A percentile compares a stretch with the other conserved stretches of the same genome.
These are phyloP conservation scores for Mycena citricolor DNA, from an alignment of 1,284 basidiomycete genomes.

Conservation along the genomic window DNA sequence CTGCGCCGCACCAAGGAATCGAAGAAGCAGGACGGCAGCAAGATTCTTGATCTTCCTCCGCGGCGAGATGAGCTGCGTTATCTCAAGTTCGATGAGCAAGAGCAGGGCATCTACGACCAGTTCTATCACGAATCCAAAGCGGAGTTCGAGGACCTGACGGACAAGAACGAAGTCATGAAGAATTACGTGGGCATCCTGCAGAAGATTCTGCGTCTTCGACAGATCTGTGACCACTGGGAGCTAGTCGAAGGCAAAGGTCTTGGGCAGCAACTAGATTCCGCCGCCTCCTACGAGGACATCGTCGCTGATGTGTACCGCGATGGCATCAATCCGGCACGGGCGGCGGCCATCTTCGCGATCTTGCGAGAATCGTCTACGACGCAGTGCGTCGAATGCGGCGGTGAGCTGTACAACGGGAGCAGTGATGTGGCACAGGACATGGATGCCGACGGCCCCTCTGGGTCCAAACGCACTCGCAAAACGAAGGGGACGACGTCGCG, in stretches of 20 bases:
- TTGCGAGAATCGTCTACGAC: conserved; percentile 85
- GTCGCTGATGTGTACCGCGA: conserved; percentile 73
- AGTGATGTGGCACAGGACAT: conserved; percentile 46
- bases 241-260: conserved; percentile 79
- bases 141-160: conserved; percentile 84
- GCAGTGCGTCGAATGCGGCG: conserved; percentile 84
- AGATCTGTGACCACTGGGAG: conserved; percentile 97
- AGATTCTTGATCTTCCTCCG: conserved; percentile 85
- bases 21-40: conserved; percentile 77
- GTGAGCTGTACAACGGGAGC: conserved; percentile 57
- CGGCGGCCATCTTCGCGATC: conserved; percentile 77
- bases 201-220: conserved; percentile 90
- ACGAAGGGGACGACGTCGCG: conserved; percentile 55
- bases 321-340: conserved; percentile 78
- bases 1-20: conserved; percentile 95
- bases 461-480: conserved; percentile 64
- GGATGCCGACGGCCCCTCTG: conserved; percentile 50
- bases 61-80: conserved; percentile 83
- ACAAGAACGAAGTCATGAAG: conserved; percentile 92
- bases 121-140: conserved; percentile 89
- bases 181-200: conserved; percentile 98
- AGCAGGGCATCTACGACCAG: conserved; percentile 84
- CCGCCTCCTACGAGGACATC: conserved; percentile 71
- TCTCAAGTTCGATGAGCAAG: conserved; percentile 82
- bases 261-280: conserved; percentile 36